Percentiles rank a stretch among this genome's conserved stretches.
phyloP scores from a whole-genome alignment of 2,329 filamentous ascomycete species.

The Monosporascus sp. region DNA sequence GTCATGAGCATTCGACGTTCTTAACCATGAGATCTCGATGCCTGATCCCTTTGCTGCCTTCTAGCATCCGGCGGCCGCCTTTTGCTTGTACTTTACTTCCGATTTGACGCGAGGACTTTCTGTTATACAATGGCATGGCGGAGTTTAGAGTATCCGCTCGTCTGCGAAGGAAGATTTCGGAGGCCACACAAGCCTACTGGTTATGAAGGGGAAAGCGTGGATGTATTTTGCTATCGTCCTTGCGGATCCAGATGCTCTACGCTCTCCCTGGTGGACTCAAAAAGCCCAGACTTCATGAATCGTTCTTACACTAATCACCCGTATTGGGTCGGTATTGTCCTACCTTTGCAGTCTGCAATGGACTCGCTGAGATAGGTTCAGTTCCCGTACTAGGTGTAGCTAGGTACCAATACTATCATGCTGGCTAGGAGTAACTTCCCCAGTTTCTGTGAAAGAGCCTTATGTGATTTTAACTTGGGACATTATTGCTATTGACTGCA shows the following conservation, averaged over 20 bases:
- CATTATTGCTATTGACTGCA: too few species aligned
- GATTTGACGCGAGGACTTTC: slow-evolving; percentile 12
- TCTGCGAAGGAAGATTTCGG: slow-evolving; percentile 19
- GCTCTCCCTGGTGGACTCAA: slow-evolving; percentile 1
- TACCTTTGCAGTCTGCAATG: slow-evolving; percentile 13
- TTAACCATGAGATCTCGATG: slow-evolving; percentile 6
- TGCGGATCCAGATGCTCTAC: not conserved
- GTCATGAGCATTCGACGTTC: slow-evolving; percentile 30
- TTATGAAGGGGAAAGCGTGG: slow-evolving; percentile 7
- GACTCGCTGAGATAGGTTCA: slow-evolving; percentile 17
- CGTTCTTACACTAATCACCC: slow-evolving; percentile 4
- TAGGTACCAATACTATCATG: slow-evolving; percentile 8
- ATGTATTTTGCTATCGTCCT: not conserved
- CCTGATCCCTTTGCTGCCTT: slow-evolving; percentile 2
- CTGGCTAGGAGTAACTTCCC: not conserved
- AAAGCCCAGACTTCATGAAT: slow-evolving; percentile 1
- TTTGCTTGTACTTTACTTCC: slow-evolving; percentile 22
- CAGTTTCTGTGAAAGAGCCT: not conserved
- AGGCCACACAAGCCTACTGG: slow-evolving; percentile 11
- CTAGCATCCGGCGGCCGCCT: slow-evolving; percentile 8
- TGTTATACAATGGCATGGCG: slow-evolving; percentile 14
- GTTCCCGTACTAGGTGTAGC: slow-evolving; percentile 7
- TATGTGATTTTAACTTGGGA: not conserved
- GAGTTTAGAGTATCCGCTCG: slow-evolving; percentile 18
- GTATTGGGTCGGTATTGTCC: slow-evolving; percentile 12